Evolutionary conservation across 2,329 filamentous ascomycete genomes (phyloP).

Genomic region (Pseudogymnoascus sp.): DNA sequence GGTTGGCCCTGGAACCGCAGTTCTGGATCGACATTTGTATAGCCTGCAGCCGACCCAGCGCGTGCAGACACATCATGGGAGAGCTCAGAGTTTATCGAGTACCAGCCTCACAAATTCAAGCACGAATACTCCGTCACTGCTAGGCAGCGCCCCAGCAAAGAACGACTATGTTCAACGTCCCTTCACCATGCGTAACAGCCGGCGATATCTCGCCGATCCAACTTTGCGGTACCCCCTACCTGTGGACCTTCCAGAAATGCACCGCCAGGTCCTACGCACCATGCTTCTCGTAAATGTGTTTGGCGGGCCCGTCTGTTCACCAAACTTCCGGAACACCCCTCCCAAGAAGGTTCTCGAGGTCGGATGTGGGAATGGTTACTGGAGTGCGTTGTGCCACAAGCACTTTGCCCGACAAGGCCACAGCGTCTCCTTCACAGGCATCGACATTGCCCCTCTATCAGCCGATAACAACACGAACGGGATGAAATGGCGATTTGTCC

Average conservation of each 20-base stretch:
- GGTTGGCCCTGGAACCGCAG: conserved; percentile 8
- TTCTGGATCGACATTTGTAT: conserved; percentile 7
- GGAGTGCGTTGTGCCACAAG: conserved; percentile 82
- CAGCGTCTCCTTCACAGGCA: conserved; percentile 67
- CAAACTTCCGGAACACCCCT: conserved; percentile 56
- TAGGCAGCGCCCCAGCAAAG: neutral
- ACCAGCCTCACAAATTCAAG: conserved; percentile 8
- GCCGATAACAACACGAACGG: conserved; percentile 57
- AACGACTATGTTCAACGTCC: conserved; percentile 34
- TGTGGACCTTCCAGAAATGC: conserved; percentile 77
- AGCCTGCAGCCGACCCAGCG: conserved; percentile 3
- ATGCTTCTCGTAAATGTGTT: conserved; percentile 75
- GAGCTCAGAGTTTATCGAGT: conserved; percentile 7
- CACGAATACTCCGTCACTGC: conserved; percentile 5
- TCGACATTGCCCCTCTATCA: conserved; percentile 72
- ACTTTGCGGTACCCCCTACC: conserved; percentile 75
- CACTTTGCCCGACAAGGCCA: conserved; percentile 66
- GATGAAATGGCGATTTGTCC: conserved; percentile 82
- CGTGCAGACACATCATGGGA: conserved; percentile 8
- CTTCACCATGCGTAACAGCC: conserved; percentile 68
- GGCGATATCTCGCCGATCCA: conserved; percentile 72
- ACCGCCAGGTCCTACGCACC: conserved; percentile 79
- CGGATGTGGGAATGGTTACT: conserved; percentile 81
- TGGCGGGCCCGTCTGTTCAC: conserved; percentile 70
- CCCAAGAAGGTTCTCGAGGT: conserved; percentile 77